These are phyloP conservation scores for Hygrophila difformis DNA, from an alignment of 257 asterid species.

Conservation along the genomic window DNA sequence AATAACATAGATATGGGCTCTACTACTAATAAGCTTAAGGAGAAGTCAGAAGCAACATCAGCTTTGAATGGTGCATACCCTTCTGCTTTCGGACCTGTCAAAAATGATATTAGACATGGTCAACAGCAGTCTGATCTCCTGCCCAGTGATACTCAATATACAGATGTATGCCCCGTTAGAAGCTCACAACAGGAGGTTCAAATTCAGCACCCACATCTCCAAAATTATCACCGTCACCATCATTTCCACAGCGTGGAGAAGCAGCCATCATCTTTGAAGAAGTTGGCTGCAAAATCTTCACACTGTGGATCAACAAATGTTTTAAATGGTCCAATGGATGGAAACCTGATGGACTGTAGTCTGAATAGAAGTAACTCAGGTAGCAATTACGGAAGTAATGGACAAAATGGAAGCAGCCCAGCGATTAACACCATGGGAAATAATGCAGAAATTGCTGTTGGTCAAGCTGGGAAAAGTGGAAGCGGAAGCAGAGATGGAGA, in stretches of 20 bases:
- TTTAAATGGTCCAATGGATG: conserved; percentile 31
- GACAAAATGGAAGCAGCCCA: conserved; percentile 41
- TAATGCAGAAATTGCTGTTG: conserved; percentile 47
- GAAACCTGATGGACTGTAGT: conserved; percentile 32
- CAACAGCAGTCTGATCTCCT: conserved; percentile 24
- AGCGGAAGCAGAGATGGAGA: conserved; percentile 29
- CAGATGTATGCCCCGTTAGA: conserved; percentile 22
- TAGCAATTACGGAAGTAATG: conserved; percentile 63
- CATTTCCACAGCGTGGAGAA: conserved; percentile 29
- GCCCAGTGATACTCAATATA: conserved; percentile 29
- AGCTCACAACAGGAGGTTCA: conserved; percentile 26
- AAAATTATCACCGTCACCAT: conserved; percentile 28
- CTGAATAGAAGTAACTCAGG: conserved; percentile 61
- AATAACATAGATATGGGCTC: conserved; percentile 56
- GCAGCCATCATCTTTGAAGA: conserved; percentile 30
- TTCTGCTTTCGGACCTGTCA: conserved; percentile 43
- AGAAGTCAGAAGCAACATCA: conserved; percentile 44
- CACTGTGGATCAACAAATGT: conserved; percentile 39
- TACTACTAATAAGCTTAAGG: conserved; percentile 41
- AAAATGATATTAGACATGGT: conserved; percentile 29
- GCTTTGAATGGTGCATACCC: conserved; percentile 32
- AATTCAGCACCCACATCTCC: conserved; percentile 30
- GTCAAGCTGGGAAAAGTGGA: conserved; percentile 49
- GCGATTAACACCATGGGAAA: conserved; percentile 32
- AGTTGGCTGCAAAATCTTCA: conserved; percentile 37